Base-by-base conservation (phyloP, 805 yeast species). In the Cyberlindnera sargentensis region DNA sequence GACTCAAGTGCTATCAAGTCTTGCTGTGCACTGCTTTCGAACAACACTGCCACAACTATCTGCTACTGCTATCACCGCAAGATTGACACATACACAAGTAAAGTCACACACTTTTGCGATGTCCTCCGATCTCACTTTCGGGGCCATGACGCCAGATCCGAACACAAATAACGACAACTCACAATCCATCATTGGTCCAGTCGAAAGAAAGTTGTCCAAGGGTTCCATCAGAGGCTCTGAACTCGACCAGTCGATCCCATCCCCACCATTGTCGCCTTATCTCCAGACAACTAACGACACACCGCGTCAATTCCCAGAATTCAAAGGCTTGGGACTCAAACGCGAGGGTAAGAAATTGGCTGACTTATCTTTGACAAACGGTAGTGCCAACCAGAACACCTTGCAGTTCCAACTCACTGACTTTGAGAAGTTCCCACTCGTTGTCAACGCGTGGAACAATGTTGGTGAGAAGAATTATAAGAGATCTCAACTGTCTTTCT, bases 371-470 rank as follows among this genome's bases (percentile, higher is more conserved):
- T 23, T 53, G 23, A 57, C 52, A 23, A 52, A 58, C 3, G 43
- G 53, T 27, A 42, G 50, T 8, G 37, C 43, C 2, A 34, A 53
- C 6, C 38, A 39, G 8, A 37, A 43, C 8, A 35, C 47, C 49
- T 42, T 49, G 47, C 55, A 70, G 32, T 78, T 74, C 61, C 79
- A 78, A 43, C 49, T 78, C 37, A 76, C 75, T 44, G 67, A 71
- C 50, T 66, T 63, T 50, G 65, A 67, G 41, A 66, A 72, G 35
- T 70, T 71, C 49, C 65, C 68, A 34, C 60, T 80, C 47, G 71
- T 67, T 32, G 66, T 81, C 44, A 68, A 71, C 51, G 77, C 84
- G 5, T 78, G 80, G 76, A 48, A 60, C 8, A 67, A 67, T 36
- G 55, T 75, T 44, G 64, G 65, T 32, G 48, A 58, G 5, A 64